Base-by-base conservation (phyloP, 257 asterid species). In the Verbascum thapsus region DNA sequence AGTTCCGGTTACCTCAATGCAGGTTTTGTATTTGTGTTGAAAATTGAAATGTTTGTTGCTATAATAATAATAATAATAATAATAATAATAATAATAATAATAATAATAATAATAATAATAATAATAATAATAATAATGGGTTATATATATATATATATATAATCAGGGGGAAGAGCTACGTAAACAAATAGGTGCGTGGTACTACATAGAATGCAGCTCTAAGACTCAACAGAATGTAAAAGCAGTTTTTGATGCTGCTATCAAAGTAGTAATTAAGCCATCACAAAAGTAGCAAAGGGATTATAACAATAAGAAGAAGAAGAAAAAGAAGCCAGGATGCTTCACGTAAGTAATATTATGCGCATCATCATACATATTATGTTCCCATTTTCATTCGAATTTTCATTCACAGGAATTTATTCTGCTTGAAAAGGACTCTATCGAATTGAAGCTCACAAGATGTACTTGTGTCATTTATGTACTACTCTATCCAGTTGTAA, bases 131-230 rank as follows among this genome's bases (percentile, higher is more conserved):
- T n/a, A n/a, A n/a, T n/a, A n/a, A n/a, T n/a, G n/a, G n/a, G n/a
- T n/a, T n/a, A n/a, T n/a, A n/a, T n/a, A n/a, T n/a, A n/a, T 56
- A 53, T 38, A 18, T 52, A 18, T 64, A 13, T 20, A 38, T 66
- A n/a, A 69, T 72, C 71, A 91, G 97, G 98, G 98, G 5, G 97
- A 91, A 82, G 98, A 88, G 80, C 96, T 91, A 15, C 88, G 98
- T 7, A 88, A 80, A 74, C 91, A 83, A 59, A 85, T 91, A 49
- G 96, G 97, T 16, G 96, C 96, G 1, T 64, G 90, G 16, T 85
- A 83, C 74, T 91, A 91, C 72, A 81, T 91, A 7, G 98, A 91
- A 58, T 91, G 98, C 78, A 91, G 98, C 79, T 86, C 98, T 22
- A 91, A 91, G 78, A 88, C 98, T 73, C 98, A 91, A 70, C 98